These are phyloP conservation scores for Ceratocystis variospora DNA, from an alignment of 2,329 filamentous ascomycete genomes.

Conservation along the genomic window DNA sequence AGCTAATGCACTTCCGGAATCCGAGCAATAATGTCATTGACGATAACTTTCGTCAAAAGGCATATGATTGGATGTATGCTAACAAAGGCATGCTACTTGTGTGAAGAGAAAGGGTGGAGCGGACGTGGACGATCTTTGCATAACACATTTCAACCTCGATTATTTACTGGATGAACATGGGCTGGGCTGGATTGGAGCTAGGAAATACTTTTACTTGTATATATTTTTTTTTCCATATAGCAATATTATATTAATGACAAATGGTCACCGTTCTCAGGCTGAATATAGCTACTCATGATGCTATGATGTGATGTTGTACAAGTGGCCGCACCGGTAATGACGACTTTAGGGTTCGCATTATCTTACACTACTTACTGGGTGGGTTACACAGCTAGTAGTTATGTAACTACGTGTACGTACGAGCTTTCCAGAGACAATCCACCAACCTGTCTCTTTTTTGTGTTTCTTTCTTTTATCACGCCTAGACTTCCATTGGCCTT, in stretches of 20 bases:
- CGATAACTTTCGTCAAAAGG: conserved; percentile 21
- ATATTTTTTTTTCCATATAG: too few species aligned
- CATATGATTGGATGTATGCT: conserved; percentile 19
- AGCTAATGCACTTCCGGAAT: conserved; percentile 26
- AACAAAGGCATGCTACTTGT: conserved; percentile 9
- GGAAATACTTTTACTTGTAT: not conserved
- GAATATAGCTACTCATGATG: too few species aligned
- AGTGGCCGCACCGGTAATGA: too few species aligned
- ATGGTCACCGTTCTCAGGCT: too few species aligned
- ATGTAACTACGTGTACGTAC: not conserved
- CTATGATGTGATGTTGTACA: too few species aligned
- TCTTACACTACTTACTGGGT: too few species aligned
- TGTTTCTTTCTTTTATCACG: not conserved
- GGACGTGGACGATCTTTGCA: not conserved
- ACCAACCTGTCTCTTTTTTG: not conserved
- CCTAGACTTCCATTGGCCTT: not conserved
- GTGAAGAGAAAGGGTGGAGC: not conserved
- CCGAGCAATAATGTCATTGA: conserved; percentile 17
- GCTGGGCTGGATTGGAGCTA: not conserved
- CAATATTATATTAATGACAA: too few species aligned
- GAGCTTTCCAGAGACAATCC: not conserved
- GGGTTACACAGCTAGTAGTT: not conserved
- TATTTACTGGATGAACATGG: not conserved
- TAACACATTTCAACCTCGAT: too few species aligned
- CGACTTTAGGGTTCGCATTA: too few species aligned